Evolutionary conservation across 1,284 basidiomycete species (phyloP).

Genomic region (Crepidotus sp.): DNA sequence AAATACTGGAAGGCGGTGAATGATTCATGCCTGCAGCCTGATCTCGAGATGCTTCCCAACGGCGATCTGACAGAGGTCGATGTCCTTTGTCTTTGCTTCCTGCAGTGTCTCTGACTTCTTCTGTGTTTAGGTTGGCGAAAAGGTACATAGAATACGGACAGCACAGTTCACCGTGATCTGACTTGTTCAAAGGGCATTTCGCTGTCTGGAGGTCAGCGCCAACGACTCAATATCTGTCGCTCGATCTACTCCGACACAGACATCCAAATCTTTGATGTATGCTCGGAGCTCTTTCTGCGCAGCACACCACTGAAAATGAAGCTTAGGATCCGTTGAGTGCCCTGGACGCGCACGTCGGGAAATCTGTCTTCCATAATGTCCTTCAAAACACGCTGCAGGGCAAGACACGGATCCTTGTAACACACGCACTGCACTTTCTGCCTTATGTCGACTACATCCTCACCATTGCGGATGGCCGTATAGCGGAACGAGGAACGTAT

Average conservation of each 20-base stretch:
- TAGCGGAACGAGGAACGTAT: constrained; percentile 73
- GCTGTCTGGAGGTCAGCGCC: constrained; percentile 76
- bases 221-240: constrained; percentile 71
- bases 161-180: not conserved
- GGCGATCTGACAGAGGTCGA: constrained; percentile 70
- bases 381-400: constrained; percentile 49
- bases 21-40: constrained; percentile 69
- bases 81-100: not conserved
- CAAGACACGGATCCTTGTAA: constrained; percentile 80
- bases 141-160: constrained; percentile 28
- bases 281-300: constrained; percentile 12
- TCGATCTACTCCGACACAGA: constrained; percentile 82
- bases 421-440: constrained; percentile 68
- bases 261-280: constrained; percentile 74
- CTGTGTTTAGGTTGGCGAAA: constrained; percentile 68
- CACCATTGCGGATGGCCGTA: constrained; percentile 59
- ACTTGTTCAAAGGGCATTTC: constrained; percentile 50
- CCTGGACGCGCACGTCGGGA: constrained; percentile 83
- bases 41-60: constrained; percentile 73
- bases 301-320: not conserved
- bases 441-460: constrained; percentile 72
- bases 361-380: constrained; percentile 79
- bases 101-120: not conserved
- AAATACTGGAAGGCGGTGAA: constrained; percentile 71
- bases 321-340: constrained; percentile 69